Percentiles rank a stretch among this genome's conserved stretches.
Evolutionary conservation across 2,329 filamentous ascomycete genomes (phyloP).

Genomic region (Colletotrichum musae): DNA sequence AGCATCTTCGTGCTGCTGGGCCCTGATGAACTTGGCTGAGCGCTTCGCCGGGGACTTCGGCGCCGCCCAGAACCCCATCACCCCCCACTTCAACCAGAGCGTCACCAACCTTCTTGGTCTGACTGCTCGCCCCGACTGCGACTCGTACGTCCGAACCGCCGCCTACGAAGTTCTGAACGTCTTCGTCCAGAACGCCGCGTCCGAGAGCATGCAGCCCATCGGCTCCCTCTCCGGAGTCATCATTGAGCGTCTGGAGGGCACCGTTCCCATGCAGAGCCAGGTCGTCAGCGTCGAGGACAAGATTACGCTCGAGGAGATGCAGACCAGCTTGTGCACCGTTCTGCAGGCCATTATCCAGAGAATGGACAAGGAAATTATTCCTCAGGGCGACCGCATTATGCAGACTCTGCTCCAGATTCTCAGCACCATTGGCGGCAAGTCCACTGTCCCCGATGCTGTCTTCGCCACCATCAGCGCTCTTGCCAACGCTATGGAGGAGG

Average conservation of each 20-base stretch:
- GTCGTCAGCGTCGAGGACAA: constrained; percentile 97
- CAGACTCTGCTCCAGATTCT: constrained; percentile 87
- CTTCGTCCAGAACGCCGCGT: constrained; percentile 91
- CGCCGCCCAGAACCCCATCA: constrained; percentile 83
- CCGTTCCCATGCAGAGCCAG: constrained; percentile 89
- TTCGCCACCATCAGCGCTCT: constrained; percentile 95
- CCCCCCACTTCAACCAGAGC: constrained; percentile 93
- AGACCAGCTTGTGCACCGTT: constrained; percentile 93
- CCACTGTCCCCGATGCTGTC: constrained; percentile 92
- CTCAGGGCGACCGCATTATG: constrained; percentile 96
- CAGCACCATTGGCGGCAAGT: constrained; percentile 83
- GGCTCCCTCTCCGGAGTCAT: constrained; percentile 89
- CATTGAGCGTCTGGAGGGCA: constrained; percentile 91
- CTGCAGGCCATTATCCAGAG: constrained; percentile 92
- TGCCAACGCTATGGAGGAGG: constrained; percentile 90
- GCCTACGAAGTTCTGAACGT: constrained; percentile 97
- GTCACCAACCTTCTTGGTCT: constrained; percentile 87
- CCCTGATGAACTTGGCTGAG: constrained; percentile 97
- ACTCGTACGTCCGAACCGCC: constrained; percentile 92
- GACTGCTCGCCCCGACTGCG: constrained; percentile 85
- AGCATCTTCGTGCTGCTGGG: constrained; percentile 98
- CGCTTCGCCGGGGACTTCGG: constrained; percentile 91
- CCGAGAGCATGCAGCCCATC: constrained; percentile 85
- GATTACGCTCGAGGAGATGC: constrained; percentile 96
- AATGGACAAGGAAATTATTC: constrained; percentile 90